These are phyloP conservation scores for Penicillium silybi DNA, from an alignment of 495 filamentous ascomycete genomes.

Conservation along the genomic window DNA sequence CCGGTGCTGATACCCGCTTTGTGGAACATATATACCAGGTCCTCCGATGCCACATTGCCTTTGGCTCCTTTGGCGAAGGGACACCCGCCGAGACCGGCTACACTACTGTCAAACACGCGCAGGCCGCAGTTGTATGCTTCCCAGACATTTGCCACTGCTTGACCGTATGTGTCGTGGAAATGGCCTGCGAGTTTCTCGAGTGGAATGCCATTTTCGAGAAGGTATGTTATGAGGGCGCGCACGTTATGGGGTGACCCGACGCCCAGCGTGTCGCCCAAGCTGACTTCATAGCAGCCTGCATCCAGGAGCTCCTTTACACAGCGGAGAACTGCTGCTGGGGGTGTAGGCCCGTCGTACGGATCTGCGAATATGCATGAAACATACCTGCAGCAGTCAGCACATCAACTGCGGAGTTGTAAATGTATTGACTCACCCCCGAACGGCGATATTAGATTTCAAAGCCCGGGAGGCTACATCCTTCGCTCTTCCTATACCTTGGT, in stretches of 20 bases:
- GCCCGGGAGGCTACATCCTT: constrained; percentile 23
- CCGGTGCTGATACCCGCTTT: constrained; percentile 36
- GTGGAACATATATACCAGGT: constrained; percentile 41
- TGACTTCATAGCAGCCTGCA: constrained; percentile 43
- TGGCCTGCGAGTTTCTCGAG: constrained; percentile 35
- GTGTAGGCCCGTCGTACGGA: constrained; percentile 35
- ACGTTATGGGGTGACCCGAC: constrained; percentile 33
- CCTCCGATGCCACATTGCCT: constrained; percentile 43
- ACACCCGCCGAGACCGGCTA: constrained; percentile 44
- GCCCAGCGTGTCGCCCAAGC: constrained; percentile 43
- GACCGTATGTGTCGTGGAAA: constrained; percentile 47
- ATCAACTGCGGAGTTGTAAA: background rate
- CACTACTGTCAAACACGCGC: constrained; percentile 41
- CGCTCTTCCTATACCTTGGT: constrained; percentile 27
- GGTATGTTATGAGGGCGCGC: constrained; percentile 23
- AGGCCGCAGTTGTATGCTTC: constrained; percentile 39
- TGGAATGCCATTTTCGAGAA: constrained; percentile 25
- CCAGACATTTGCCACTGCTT: constrained; percentile 41
- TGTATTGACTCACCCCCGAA: constrained; percentile 33
- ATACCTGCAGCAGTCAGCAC: constrained; percentile 24
- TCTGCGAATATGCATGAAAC: constrained; percentile 44
- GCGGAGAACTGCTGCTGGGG: constrained; percentile 27
- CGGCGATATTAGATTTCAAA: constrained; percentile 16
- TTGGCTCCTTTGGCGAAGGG: constrained; percentile 46
- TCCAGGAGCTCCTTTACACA: constrained; percentile 30